These are phyloP conservation scores for Talaromyces wortmannii DNA, from an alignment of 495 filamentous ascomycete species.

Conservation along the genomic window DNA sequence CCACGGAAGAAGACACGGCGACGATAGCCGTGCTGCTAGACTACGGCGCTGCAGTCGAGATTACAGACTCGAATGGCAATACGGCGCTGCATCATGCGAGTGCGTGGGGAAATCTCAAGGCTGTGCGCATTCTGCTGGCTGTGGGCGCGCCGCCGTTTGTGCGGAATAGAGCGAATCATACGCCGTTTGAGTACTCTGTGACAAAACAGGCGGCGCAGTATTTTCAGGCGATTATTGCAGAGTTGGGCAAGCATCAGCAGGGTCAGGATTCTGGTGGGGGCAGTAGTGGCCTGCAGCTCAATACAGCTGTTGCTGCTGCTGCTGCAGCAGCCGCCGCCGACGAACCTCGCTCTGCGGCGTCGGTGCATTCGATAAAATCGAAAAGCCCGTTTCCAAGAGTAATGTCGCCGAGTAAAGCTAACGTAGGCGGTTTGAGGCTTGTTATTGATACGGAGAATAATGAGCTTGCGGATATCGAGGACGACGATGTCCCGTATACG, in stretches of 20 bases:
- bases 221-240: slow-evolving; percentile 56
- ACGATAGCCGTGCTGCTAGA: slow-evolving; percentile 1
- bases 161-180: slow-evolving; percentile 66
- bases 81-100: slow-evolving; percentile 67
- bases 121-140: slow-evolving; percentile 62
- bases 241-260: slow-evolving; percentile 29
- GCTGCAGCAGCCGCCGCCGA: not conserved
- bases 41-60: slow-evolving; percentile 2
- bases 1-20: slow-evolving; percentile 36
- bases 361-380: not conserved
- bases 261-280: not conserved
- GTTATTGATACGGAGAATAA: slow-evolving; percentile 7
- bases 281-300: not conserved
- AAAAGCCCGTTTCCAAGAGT: not conserved
- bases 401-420: slow-evolving; percentile 2
- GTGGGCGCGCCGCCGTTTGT: slow-evolving; percentile 59
- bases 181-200: slow-evolving; percentile 62
- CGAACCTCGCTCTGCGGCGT: not conserved
- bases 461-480: slow-evolving; percentile 1
- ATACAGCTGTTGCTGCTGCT: not conserved
- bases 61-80: slow-evolving; percentile 58
- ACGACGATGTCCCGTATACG: slow-evolving; percentile 1
- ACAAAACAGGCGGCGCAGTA: slow-evolving; percentile 73
- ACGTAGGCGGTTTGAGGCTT: not conserved
- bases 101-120: slow-evolving; percentile 64